Conservation (phyloP, 768 basidiomycete genomes). For the Mycena olivaceomarginata region DNA sequence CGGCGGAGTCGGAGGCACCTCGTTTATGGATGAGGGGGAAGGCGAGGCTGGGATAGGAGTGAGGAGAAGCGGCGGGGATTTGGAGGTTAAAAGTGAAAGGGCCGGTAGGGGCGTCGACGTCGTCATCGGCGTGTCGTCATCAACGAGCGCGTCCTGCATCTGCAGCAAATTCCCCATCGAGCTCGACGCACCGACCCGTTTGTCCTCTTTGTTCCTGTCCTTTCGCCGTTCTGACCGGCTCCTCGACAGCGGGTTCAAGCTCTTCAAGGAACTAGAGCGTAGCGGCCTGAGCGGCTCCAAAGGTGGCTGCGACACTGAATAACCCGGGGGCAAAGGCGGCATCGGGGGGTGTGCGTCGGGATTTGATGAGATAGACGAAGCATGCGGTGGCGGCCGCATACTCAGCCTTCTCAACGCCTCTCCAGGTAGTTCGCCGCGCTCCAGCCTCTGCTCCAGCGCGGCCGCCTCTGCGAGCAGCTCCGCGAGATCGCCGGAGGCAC, state of each 20-base stretch:
- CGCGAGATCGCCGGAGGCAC: constrained; percentile 67
- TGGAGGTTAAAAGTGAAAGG: neutral
- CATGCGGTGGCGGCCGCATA: constrained; percentile 18
- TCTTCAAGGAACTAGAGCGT: constrained; percentile 28
- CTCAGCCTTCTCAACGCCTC: constrained; percentile 52
- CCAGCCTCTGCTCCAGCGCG: constrained; percentile 72
- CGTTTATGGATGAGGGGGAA: constrained; percentile 23
- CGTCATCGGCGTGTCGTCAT: neutral
- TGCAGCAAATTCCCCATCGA: constrained; percentile 40
- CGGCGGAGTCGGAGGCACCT: constrained; percentile 64
- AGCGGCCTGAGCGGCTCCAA: constrained; percentile 11
- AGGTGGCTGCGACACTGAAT: neutral
- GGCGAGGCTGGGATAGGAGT: constrained; percentile 1
- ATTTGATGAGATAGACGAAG: neutral
- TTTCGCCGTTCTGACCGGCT: constrained; percentile 40
- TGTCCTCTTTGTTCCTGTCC: constrained; percentile 9
- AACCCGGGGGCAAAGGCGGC: neutral
- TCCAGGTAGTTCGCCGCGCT: constrained; percentile 66
- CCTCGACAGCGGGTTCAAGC: constrained; percentile 41
- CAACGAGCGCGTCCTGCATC: constrained; percentile 7
- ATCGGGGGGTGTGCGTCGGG: neutral
- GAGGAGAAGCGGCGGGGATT: neutral
- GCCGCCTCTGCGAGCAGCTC: constrained; percentile 76
- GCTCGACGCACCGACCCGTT: constrained; percentile 10
- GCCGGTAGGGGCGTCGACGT: neutral